Evolutionary conservation across 2,329 filamentous ascomycete genomes (phyloP), one percentile per base, ranked within the genome.

Genomic region (Colletotrichum tanaceti): DNA sequence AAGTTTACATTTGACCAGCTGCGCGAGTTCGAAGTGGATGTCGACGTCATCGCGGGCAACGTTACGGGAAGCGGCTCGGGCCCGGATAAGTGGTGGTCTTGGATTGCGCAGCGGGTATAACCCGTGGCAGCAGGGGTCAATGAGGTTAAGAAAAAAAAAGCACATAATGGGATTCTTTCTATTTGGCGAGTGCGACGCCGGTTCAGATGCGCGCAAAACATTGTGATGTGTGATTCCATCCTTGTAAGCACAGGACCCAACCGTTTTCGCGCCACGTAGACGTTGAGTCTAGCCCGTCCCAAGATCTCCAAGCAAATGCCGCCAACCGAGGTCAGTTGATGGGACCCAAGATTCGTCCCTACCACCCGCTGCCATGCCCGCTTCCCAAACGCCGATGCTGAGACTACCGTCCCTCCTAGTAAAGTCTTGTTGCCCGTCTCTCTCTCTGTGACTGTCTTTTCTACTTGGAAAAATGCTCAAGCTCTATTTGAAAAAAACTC

Each of bases 31-130:
- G 91, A 93, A 60, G 85, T 97, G 22, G 87, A 90, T 46, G 88
- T 98, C 10, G 89, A 92, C 50, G 90, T 98, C 4, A 76, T 91
- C 16, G 91, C 92, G 0, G 95, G 94, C 11, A 94, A 89, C 79
- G 89, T 91, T 70, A 82, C 77, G 77, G 87, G 78, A 75, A 87
- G 91, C 62, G 90, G 87, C 11, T 85, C 90, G n/a, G 91, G 90
- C 32, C 89, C 93, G 39, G 89, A 91, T 65, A 90, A 88, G 78
- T 98, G 95, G 94, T 97, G 94, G 88, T 87, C 88, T 74, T 98
- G 95, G 95, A 90, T 98, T 76, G 93, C 90, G 2, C 86, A 90
- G 76, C 89, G 90, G 75, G 44, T 65, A 60, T 70, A 60, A 44
- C 18, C 6, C 18, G 44, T 47, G 35, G 7, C 44, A 28, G 38